A percentile compares a stretch with the other conserved stretches of the same genome.
Conservation (phyloP, 768 basidiomycete species). For the Termitomyces sp. region DNA sequence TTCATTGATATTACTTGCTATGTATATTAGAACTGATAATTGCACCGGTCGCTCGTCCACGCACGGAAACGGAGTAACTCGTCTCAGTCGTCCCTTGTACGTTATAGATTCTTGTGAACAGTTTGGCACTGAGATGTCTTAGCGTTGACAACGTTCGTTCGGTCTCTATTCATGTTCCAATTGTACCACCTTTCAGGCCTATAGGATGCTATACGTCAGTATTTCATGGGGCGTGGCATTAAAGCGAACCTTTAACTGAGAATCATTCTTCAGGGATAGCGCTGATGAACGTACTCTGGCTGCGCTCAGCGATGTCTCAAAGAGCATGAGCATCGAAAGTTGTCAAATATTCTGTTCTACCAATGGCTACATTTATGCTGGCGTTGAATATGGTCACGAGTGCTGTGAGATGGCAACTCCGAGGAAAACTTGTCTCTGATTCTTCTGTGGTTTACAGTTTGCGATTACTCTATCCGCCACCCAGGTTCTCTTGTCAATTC, state of each 20-base stretch:
- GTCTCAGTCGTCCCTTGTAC: neutral
- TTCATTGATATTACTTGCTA: neutral
- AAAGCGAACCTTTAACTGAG: neutral
- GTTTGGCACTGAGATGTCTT: neutral
- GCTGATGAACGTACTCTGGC: neutral
- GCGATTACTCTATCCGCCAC: slow-evolving; percentile 3
- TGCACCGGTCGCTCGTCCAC: neutral
- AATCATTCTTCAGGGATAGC: neutral
- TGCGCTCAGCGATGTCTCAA: neutral
- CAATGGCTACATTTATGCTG: slow-evolving; percentile 4
- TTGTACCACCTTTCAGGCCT: neutral
- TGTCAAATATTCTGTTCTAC: slow-evolving; percentile 4
- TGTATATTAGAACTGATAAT: neutral
- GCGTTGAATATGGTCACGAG: slow-evolving; percentile 3
- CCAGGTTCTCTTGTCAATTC: neutral
- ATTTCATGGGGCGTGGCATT: neutral
- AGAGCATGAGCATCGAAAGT: slow-evolving; percentile 2
- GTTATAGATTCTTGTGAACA: neutral
- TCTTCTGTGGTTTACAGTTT: neutral
- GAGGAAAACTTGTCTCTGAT: neutral
- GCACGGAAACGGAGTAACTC: neutral
- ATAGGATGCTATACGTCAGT: slow-evolving; percentile 4
- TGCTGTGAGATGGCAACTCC: neutral
- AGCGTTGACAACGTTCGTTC: slow-evolving; percentile 2
- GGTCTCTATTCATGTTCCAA: slow-evolving; percentile 1